phyloP scores from a whole-genome alignment of 805 yeast species.

The Naumovozyma castellii region DNA sequence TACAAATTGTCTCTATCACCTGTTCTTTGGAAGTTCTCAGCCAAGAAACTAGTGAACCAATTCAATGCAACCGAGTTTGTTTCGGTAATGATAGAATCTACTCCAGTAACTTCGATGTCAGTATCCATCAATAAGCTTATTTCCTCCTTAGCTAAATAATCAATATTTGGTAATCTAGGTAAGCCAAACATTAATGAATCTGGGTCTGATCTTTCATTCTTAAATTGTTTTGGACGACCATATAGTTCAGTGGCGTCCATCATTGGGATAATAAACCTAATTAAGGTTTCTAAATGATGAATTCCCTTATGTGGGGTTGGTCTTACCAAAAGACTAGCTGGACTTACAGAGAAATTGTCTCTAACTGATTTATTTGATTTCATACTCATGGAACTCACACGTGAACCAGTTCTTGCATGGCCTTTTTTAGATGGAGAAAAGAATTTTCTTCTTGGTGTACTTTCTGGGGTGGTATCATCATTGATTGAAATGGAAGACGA shows the following conservation, averaged over 20 bases:
- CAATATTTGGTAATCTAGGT: conserved; percentile 61
- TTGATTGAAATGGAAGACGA: conserved; percentile 4
- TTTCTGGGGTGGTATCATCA: conserved; percentile 1
- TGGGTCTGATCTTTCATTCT: conserved; percentile 41
- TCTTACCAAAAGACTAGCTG: conserved; percentile 37
- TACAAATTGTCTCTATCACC: neutral
- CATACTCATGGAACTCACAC: conserved; percentile 7
- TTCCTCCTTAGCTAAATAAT: conserved; percentile 34
- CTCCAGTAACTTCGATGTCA: conserved; percentile 2
- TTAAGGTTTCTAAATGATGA: conserved; percentile 55
- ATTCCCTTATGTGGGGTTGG: conserved; percentile 66
- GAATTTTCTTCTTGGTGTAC: conserved; percentile 4
- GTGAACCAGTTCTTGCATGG: conserved; percentile 8
- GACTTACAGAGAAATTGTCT: conserved; percentile 5
- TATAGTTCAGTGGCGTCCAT: conserved; percentile 57
- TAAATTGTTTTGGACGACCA: conserved; percentile 61
- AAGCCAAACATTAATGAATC: conserved; percentile 57
- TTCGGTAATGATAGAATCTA: conserved; percentile 2
- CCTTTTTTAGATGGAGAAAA: conserved; percentile 10
- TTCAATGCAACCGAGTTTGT: conserved; percentile 1
- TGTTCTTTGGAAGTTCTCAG: neutral
- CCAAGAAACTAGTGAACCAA: neutral
- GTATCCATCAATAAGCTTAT: conserved; percentile 2
- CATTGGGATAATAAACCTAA: conserved; percentile 55
- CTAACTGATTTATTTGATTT: conserved; percentile 2